A percentile compares a stretch with the other conserved stretches of the same genome.
Conservation (phyloP, 306 rosid genomes). For the Luffa acutangula region DNA sequence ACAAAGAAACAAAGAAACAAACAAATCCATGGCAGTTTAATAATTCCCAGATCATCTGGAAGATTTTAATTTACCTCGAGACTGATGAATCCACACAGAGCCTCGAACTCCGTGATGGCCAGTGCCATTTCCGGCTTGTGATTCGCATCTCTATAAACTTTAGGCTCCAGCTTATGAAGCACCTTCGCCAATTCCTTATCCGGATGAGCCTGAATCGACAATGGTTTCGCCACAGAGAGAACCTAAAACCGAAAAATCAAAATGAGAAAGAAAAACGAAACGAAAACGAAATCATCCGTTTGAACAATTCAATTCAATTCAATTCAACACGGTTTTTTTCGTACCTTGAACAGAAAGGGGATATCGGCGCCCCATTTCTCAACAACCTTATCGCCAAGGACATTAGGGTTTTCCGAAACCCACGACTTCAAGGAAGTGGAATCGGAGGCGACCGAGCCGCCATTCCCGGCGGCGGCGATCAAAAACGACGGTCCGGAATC, state of each 20-base stretch:
- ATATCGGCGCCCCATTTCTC: slow-evolving; percentile 75
- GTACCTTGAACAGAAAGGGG: slow-evolving; percentile 87
- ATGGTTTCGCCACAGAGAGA: slow-evolving; percentile 74
- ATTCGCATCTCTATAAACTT: slow-evolving; percentile 70
- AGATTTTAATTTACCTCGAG: slow-evolving; percentile 33
- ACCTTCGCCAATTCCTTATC: slow-evolving; percentile 76
- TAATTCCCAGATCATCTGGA: not conserved
- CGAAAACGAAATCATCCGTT: not conserved
- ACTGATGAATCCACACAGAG: slow-evolving; percentile 81
- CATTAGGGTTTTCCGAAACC: slow-evolving; percentile 54
- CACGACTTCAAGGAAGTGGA: slow-evolving; percentile 49
- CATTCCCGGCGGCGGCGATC: slow-evolving; percentile 8
- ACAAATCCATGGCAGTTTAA: not conserved
- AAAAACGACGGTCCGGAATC: slow-evolving; percentile 80
- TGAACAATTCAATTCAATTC: not conserved
- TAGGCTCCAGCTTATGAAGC: slow-evolving; percentile 64
- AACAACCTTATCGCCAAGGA: slow-evolving; percentile 56
- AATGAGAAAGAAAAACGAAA: not conserved
- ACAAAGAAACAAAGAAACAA: not conserved
- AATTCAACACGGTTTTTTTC: not conserved
- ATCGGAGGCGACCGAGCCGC: slow-evolving; percentile 13
- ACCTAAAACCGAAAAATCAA: slow-evolving; percentile 34
- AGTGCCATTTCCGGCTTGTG: slow-evolving; percentile 98
- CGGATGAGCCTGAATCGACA: slow-evolving; percentile 97
- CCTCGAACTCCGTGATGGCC: slow-evolving; percentile 72